These are phyloP conservation scores for Lasiosphaeria ovina DNA, from an alignment of 495 filamentous ascomycete genomes.

Conservation along the genomic window DNA sequence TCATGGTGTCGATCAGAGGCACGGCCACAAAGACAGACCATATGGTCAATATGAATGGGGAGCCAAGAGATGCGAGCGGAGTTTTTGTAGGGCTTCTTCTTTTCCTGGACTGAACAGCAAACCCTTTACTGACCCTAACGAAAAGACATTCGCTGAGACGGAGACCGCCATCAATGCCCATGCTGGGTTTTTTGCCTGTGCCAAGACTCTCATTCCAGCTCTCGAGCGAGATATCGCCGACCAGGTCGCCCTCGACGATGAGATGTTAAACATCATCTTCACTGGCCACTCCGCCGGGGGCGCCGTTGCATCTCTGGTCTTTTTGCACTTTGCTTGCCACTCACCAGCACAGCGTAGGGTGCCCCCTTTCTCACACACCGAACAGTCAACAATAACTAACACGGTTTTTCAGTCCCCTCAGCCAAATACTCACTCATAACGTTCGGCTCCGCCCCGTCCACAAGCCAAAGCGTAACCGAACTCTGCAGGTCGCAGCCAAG, in stretches of 20 bases:
- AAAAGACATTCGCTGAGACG: neutral
- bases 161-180: slow-evolving; percentile 5
- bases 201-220: slow-evolving; percentile 1
- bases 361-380: neutral
- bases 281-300: slow-evolving; percentile 13
- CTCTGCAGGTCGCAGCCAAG: slow-evolving; percentile 6
- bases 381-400: neutral
- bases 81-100: slow-evolving; percentile 7
- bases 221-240: slow-evolving; percentile 1
- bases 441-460: slow-evolving; percentile 8
- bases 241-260: neutral
- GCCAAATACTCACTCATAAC: slow-evolving; percentile 12
- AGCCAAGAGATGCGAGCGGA: neutral
- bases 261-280: slow-evolving; percentile 13
- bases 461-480: neutral
- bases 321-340: slow-evolving; percentile 7
- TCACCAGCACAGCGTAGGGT: slow-evolving; percentile 5
- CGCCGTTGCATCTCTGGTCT: slow-evolving; percentile 10
- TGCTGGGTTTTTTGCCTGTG: slow-evolving; percentile 10
- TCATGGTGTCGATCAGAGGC: slow-evolving; percentile 8
- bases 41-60: slow-evolving; percentile 15
- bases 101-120: neutral
- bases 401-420: neutral
- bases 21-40: slow-evolving; percentile 10
- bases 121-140: neutral